Evolutionary conservation across 164 flowering plant species (phyloP).

Genomic region (Houttuynia cordata): DNA sequence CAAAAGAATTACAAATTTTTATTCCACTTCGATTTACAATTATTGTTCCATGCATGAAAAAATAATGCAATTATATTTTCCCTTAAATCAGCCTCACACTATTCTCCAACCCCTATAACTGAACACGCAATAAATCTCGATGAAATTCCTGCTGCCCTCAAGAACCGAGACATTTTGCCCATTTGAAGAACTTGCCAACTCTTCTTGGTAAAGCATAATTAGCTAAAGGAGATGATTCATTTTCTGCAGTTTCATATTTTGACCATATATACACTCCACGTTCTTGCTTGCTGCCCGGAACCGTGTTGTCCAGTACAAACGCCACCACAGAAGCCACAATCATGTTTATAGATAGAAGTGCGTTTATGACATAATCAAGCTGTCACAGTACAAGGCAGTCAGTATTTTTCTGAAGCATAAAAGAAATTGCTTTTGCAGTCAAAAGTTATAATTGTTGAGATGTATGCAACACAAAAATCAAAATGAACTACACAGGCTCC

Average conservation of each 20-base stretch:
- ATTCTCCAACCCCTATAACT: too few relatives aligned
- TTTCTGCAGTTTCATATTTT: conserved; percentile 33
- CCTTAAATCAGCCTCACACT: too few relatives aligned
- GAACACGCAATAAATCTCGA: neutral
- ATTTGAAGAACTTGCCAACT: conserved; percentile 28
- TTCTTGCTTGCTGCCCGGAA: conserved; percentile 70
- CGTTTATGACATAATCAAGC: conserved; percentile 75
- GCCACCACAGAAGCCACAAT: conserved; percentile 74
- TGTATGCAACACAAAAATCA: too few relatives aligned
- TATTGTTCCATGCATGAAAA: too few relatives aligned
- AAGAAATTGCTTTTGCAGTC: neutral
- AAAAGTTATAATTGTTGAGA: too few relatives aligned
- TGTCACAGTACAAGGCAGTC: conserved; percentile 11
- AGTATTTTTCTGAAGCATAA: neutral
- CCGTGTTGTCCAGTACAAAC: conserved; percentile 72
- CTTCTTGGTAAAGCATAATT: conserved; percentile 56
- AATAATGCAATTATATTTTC: too few relatives aligned
- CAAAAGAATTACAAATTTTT: too few relatives aligned
- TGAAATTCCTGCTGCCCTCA: conserved; percentile 1
- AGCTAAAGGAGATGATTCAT: conserved; percentile 36
- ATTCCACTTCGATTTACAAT: too few relatives aligned
- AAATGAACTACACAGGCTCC: too few relatives aligned
- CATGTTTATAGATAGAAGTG: conserved; percentile 70
- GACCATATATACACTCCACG: conserved; percentile 93
- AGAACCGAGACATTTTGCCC: conserved; percentile 41